These are phyloP conservation scores for Cytospora chrysosperma DNA, from an alignment of 2,329 filamentous ascomycete genomes.

Conservation along the genomic window DNA sequence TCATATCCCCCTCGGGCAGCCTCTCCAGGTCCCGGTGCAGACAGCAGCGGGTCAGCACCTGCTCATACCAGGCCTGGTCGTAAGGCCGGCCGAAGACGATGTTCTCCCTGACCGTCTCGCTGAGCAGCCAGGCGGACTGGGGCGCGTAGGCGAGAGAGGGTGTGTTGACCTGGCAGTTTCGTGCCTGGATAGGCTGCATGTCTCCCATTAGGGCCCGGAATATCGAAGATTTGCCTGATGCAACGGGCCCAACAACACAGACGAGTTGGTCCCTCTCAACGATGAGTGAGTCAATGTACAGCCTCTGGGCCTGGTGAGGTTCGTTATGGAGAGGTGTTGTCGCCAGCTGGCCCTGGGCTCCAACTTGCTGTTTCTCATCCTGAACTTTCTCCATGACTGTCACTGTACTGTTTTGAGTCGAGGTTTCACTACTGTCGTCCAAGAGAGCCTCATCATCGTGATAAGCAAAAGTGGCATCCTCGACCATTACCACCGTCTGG, in stretches of 20 bases:
- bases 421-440: slow-evolving; percentile 11
- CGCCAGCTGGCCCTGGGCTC: background rate
- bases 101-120: slow-evolving; percentile 46
- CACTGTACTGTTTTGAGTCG: background rate
- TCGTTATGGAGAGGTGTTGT: background rate
- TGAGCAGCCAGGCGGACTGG: slow-evolving; percentile 25
- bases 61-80: slow-evolving; percentile 59
- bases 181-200: slow-evolving; percentile 27
- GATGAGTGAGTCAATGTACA: slow-evolving; percentile 15
- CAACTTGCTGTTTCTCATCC: background rate
- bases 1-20: slow-evolving; percentile 24
- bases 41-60: slow-evolving; percentile 64
- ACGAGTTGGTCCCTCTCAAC: slow-evolving; percentile 22
- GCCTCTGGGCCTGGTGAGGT: slow-evolving; percentile 6
- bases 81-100: slow-evolving; percentile 61
- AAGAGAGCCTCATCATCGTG: slow-evolving; percentile 24
- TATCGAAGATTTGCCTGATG: slow-evolving; percentile 29
- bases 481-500: slow-evolving; percentile 21
- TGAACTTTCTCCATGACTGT: background rate
- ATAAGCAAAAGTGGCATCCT: slow-evolving; percentile 25
- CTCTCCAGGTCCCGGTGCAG: slow-evolving; percentile 60
- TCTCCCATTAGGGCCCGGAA: slow-evolving; percentile 28
- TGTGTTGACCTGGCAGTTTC: slow-evolving; percentile 24
- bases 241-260: slow-evolving; percentile 28
- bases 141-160: slow-evolving; percentile 19